Evolutionary conservation across 2,329 filamentous ascomycete genomes (phyloP).

Genomic region (Ceratocystis cubensis): DNA sequence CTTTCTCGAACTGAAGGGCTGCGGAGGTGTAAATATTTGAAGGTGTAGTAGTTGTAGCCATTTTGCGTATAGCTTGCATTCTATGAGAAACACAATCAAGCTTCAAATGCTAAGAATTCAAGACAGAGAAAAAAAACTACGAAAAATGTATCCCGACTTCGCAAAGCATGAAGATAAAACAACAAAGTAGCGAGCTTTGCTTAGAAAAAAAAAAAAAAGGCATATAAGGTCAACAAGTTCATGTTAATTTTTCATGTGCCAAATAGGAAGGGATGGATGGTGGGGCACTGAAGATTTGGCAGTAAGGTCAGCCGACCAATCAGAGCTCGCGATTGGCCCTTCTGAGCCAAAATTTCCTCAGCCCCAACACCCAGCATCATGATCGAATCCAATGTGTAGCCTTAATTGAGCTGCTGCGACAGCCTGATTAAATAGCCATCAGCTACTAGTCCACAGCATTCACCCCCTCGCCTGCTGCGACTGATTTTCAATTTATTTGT

Average conservation of each 20-base stretch:
- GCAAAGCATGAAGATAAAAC: not conserved
- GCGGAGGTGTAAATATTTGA: conserved; percentile 41
- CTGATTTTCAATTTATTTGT: not conserved
- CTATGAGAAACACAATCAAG: not conserved
- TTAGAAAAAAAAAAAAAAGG: not conserved
- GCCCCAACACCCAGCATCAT: conserved; percentile 13
- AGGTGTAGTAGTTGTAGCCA: conserved; percentile 12
- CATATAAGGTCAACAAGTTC: not conserved
- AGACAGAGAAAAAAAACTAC: not conserved
- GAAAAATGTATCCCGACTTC: not conserved
- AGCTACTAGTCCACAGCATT: not conserved
- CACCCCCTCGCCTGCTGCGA: not conserved
- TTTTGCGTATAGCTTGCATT: conserved; percentile 19
- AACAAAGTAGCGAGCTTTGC: not conserved
- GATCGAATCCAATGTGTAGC: not conserved
- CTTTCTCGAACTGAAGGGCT: conserved; percentile 65
- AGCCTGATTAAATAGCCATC: not conserved
- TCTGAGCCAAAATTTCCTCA: conserved; percentile 19
- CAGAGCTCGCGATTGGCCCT: conserved; percentile 10
- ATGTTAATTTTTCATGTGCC: not conserved
- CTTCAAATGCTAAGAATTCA: not conserved
- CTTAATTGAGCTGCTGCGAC: not conserved
- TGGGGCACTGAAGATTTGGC: conserved; percentile 9
- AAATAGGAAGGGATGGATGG: not conserved
- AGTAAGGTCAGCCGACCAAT: conserved; percentile 15